Evolutionary conservation across 306 rosid genomes (phyloP).

Genomic region (Vigna trinervia): DNA sequence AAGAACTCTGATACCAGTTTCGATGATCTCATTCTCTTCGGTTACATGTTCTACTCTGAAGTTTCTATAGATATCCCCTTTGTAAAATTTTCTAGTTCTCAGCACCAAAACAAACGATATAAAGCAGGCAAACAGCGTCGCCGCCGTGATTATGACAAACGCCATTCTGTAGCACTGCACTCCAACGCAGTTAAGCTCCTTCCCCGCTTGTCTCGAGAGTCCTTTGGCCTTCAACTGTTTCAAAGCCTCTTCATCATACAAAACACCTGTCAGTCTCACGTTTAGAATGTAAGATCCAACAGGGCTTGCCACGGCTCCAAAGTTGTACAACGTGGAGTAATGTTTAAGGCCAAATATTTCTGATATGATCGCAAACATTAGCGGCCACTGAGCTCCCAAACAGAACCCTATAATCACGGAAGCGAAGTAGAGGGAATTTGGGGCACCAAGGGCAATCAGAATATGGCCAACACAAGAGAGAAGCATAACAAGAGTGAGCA

Average conservation of each 20-base stretch:
- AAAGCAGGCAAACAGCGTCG: slow-evolving; percentile 54
- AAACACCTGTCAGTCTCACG: slow-evolving; percentile 63
- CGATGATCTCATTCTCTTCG: slow-evolving; percentile 8
- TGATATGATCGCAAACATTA: slow-evolving; percentile 70
- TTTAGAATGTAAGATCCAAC: slow-evolving; percentile 67
- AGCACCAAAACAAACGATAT: slow-evolving; percentile 61
- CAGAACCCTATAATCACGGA: slow-evolving; percentile 70
- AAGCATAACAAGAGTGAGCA: slow-evolving; percentile 59
- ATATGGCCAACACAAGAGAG: slow-evolving; percentile 65
- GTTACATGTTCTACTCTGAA: slow-evolving; percentile 52
- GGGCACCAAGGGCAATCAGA: slow-evolving; percentile 60
- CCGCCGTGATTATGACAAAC: slow-evolving; percentile 59
- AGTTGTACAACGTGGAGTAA: slow-evolving; percentile 65
- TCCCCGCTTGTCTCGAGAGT: slow-evolving; percentile 40
- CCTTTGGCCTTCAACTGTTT: slow-evolving; percentile 58
- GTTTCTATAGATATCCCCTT: slow-evolving; percentile 60
- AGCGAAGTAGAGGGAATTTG: slow-evolving; percentile 63
- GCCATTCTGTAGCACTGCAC: slow-evolving; percentile 59
- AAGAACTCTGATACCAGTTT: not conserved
- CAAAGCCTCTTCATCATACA: slow-evolving; percentile 67
- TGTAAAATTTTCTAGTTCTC: slow-evolving; percentile 65
- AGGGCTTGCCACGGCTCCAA: slow-evolving; percentile 66
- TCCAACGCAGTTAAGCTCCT: slow-evolving; percentile 62
- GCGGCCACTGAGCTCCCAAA: slow-evolving; percentile 76
- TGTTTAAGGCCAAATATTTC: slow-evolving; percentile 76